phyloP scores from a whole-genome alignment of 208 protist genomes.

The Trypanosoma boissoni region DNA sequence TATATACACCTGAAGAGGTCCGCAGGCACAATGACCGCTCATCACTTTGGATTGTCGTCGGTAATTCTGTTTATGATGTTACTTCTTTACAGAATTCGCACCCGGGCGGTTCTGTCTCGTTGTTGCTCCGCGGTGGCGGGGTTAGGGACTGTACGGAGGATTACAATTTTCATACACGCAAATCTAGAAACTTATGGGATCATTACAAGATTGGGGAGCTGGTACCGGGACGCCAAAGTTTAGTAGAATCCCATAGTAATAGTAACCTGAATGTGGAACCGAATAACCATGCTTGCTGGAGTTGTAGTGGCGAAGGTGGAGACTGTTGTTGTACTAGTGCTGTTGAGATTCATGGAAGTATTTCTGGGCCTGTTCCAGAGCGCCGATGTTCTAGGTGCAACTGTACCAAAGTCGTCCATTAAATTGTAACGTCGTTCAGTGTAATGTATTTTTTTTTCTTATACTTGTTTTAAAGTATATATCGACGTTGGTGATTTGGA shows the following conservation, averaged over 20 bases:
- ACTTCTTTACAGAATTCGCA: conserved; percentile 57
- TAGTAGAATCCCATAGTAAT: no score
- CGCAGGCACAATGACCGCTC: conserved; percentile 53
- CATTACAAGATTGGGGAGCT: conserved; percentile 64
- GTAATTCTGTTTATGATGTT: conserved; percentile 81
- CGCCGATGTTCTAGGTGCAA: conserved; percentile 13
- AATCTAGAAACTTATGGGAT: conserved; percentile 50
- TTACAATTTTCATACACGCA: conserved; percentile 63
- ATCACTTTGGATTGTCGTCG: conserved; percentile 76
- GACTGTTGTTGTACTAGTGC: conserved; percentile 27
- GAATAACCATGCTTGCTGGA: conserved; percentile 13
- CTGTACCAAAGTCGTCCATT: no score
- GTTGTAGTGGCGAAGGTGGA: conserved; percentile 2
- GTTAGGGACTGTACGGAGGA: conserved; percentile 60
- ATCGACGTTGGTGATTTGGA: no score
- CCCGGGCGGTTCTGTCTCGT: conserved; percentile 59
- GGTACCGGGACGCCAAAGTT: conserved; percentile 14
- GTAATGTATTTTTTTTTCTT: neutral
- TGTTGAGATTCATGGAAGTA: conserved; percentile 29
- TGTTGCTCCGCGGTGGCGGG: conserved; percentile 65
- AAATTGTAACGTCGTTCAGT: no score
- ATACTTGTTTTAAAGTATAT: no score
- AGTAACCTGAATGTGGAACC: neutral
- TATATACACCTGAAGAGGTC: conserved; percentile 60
- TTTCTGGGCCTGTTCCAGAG: conserved; percentile 16